phyloP scores from a whole-genome alignment of 768 basidiomycete genomes.

The Podaxis sp. region DNA sequence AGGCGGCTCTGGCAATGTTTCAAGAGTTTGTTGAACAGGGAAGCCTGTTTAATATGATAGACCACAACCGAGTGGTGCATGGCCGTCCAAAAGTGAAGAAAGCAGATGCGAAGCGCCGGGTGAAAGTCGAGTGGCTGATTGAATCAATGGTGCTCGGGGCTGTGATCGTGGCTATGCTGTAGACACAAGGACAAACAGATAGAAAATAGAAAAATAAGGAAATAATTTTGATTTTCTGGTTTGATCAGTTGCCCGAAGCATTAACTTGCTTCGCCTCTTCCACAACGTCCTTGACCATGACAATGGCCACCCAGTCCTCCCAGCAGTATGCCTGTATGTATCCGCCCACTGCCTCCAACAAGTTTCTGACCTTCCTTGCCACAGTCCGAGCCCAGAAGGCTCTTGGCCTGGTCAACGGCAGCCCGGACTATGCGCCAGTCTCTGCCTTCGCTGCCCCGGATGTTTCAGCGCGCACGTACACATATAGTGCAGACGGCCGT shows the following conservation, averaged over 20 bases:
- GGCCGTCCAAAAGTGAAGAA: background rate
- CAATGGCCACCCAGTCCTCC: constrained; percentile 70
- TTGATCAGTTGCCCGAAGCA: constrained; percentile 49
- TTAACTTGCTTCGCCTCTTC: constrained; percentile 70
- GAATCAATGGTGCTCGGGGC: background rate
- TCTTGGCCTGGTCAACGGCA: constrained; percentile 78
- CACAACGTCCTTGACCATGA: constrained; percentile 27
- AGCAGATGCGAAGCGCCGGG: background rate
- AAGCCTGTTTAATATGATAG: background rate
- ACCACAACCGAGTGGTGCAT: background rate
- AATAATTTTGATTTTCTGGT: constrained; percentile 3
- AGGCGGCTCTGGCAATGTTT: background rate
- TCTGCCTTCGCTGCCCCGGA: constrained; percentile 65
- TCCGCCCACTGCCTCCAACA: constrained; percentile 14
- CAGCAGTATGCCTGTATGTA: constrained; percentile 84
- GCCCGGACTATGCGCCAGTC: constrained; percentile 68
- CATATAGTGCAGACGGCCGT: constrained; percentile 84
- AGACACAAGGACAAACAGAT: constrained; percentile 4
- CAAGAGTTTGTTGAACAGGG: constrained; percentile 3
- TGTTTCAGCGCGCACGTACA: constrained; percentile 66
- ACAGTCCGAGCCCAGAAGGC: constrained; percentile 93
- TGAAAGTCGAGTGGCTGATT: background rate
- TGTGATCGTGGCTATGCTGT: constrained; percentile 6
- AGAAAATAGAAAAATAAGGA: constrained; percentile 1
- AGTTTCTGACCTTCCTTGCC: constrained; percentile 11